Conservation (phyloP, 2,329 filamentous ascomycete genomes). For the Ophiocordyceps camponoti-saundersi region DNA sequence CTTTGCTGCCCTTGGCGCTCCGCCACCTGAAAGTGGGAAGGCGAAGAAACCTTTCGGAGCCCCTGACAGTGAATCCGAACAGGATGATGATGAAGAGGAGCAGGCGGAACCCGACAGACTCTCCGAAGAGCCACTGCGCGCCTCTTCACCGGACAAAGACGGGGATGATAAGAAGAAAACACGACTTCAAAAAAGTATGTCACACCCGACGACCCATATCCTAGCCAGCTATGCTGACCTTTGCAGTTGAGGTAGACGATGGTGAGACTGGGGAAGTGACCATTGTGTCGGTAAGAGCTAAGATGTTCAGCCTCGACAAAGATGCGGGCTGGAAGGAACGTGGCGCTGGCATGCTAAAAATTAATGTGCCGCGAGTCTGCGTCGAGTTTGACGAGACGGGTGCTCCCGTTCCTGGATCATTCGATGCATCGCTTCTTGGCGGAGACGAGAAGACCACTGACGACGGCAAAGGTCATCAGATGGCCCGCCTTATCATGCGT, state of each 20-base stretch:
- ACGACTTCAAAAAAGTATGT: constrained; percentile 53
- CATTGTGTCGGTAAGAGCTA: constrained; percentile 59
- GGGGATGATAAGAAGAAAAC: constrained; percentile 48
- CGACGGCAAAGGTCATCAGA: constrained; percentile 19
- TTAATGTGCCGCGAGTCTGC: constrained; percentile 53
- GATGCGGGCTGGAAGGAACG: constrained; percentile 75
- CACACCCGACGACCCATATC: background rate
- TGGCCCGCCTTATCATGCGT: constrained; percentile 69
- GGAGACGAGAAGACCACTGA: constrained; percentile 21
- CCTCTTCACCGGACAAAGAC: constrained; percentile 31
- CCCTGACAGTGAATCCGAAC: constrained; percentile 46
- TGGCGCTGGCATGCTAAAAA: constrained; percentile 66
- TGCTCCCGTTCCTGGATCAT: constrained; percentile 30
- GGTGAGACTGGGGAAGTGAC: constrained; percentile 75
- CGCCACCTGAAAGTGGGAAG: constrained; percentile 36
- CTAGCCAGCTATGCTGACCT: background rate
- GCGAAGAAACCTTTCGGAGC: constrained; percentile 61
- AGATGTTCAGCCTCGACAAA: constrained; percentile 66
- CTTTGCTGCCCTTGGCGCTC: constrained; percentile 49
- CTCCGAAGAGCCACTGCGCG: constrained; percentile 28
- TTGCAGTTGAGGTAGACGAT: constrained; percentile 54
- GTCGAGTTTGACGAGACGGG: constrained; percentile 37
- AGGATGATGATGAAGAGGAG: constrained; percentile 18
- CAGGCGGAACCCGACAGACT: constrained; percentile 22
- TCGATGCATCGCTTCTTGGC: constrained; percentile 35